A percentile compares a stretch with the other conserved stretches of the same genome.
These are phyloP conservation scores for Phytophthora podocarpi DNA, from an alignment of 352 stramenopile genomes.

Conservation along the genomic window DNA sequence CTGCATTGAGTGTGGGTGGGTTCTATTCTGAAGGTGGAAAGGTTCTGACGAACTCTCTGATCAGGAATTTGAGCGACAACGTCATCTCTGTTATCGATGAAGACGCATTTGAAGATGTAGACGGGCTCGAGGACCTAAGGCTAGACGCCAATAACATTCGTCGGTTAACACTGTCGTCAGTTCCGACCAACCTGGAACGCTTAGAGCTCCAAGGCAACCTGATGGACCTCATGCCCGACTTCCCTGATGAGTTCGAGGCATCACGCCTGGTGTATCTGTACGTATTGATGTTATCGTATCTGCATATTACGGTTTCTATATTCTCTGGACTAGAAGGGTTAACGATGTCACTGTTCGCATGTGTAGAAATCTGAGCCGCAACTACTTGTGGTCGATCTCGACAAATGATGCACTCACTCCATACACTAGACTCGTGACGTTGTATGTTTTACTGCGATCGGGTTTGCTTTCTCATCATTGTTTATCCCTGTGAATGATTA, in stretches of 20 bases:
- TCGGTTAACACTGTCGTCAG: constrained; percentile 39
- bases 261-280: constrained; percentile 54
- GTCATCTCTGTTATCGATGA: constrained; percentile 65
- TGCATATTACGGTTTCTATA: neutral
- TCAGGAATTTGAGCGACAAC: constrained; percentile 71
- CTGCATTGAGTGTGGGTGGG: neutral
- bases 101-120: constrained; percentile 53
- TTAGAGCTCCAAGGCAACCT: constrained; percentile 62
- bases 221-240: constrained; percentile 58
- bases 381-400: constrained; percentile 63
- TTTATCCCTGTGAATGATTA: too few species aligned
- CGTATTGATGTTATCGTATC: constrained; percentile 22
- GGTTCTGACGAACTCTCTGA: neutral
- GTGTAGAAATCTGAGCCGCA: constrained; percentile 64
- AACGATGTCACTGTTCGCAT: neutral
- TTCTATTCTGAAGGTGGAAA: neutral
- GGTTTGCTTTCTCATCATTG: neutral
- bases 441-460: constrained; percentile 40
- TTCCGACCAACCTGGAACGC: constrained; percentile 45
- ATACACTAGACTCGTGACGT: constrained; percentile 43
- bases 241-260: constrained; percentile 36
- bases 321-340: neutral
- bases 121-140: constrained; percentile 45
- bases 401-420: constrained; percentile 52
- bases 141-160: constrained; percentile 60